A percentile compares a stretch with the other conserved stretches of the same genome.
Evolutionary conservation across 352 stramenopile species (phyloP).

Genomic region (Phytopythium aichiense): DNA sequence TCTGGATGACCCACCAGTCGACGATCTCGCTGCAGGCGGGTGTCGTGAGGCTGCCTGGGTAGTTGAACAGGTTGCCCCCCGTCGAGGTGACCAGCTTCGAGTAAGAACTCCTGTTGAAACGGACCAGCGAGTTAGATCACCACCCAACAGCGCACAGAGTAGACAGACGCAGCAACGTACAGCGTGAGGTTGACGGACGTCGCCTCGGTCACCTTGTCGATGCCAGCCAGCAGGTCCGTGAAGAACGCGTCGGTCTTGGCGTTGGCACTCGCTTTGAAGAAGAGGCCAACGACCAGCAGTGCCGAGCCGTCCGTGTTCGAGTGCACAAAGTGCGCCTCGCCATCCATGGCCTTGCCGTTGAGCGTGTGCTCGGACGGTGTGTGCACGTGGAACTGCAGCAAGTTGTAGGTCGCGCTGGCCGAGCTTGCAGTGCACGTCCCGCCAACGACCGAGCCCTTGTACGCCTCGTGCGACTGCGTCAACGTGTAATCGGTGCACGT

Average conservation of each 20-base stretch:
- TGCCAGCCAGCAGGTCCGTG: slow-evolving; percentile 5
- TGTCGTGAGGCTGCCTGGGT: slow-evolving; percentile 37
- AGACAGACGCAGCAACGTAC: background rate
- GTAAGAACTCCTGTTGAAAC: slow-evolving; percentile 17
- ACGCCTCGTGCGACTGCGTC: slow-evolving; percentile 9
- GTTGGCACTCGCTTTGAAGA: slow-evolving; percentile 8
- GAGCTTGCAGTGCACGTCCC: slow-evolving; percentile 5
- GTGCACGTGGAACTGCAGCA: slow-evolving; percentile 48
- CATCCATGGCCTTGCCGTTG: slow-evolving; percentile 37
- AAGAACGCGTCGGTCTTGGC: slow-evolving; percentile 11
- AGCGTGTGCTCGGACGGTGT: slow-evolving; percentile 55
- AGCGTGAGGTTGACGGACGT: slow-evolving; percentile 6
- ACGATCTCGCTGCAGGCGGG: slow-evolving; percentile 17
- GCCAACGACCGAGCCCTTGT: slow-evolving; percentile 9
- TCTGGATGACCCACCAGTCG: slow-evolving; percentile 16
- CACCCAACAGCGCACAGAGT: too few relatives aligned
- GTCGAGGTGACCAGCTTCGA: slow-evolving; percentile 31
- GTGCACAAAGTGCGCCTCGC: slow-evolving; percentile 65
- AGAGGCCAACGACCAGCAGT: slow-evolving; percentile 10
- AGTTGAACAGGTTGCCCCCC: slow-evolving; percentile 41
- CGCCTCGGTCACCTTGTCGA: slow-evolving; percentile 8
- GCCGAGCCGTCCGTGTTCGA: slow-evolving; percentile 24
- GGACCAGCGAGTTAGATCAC: background rate
- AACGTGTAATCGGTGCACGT: slow-evolving; percentile 9
- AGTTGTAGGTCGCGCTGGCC: slow-evolving; percentile 12